Conservation (phyloP, 78 protist genomes). For the Paulinella micropora region DNA sequence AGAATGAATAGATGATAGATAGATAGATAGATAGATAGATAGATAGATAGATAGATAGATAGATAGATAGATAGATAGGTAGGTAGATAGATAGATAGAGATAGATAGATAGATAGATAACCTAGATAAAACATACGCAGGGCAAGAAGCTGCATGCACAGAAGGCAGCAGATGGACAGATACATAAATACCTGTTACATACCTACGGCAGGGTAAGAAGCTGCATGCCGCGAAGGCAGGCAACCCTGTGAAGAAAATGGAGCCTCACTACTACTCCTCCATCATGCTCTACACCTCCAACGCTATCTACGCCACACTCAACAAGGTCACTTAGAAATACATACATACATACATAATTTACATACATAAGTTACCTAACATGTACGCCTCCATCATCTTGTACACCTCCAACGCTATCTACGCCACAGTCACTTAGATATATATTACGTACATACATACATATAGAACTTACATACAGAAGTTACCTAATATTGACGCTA, state of each 20-base stretch:
- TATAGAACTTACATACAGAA: neutral
- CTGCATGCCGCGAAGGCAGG: neutral
- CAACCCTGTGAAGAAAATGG: neutral
- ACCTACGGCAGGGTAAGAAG: neutral
- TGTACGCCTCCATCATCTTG: slow-evolving; percentile 10
- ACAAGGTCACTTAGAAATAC: neutral
- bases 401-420: slow-evolving; percentile 25
- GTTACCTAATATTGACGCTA: too few species aligned
- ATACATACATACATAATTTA: neutral
- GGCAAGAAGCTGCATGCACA: too few species aligned
- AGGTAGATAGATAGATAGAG: too few species aligned
- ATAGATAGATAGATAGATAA: too few species aligned
- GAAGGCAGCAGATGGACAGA: neutral
- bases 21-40: too few species aligned
- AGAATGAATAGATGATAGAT: too few species aligned
- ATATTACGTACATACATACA: neutral
- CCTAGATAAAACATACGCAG: too few species aligned
- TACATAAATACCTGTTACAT: neutral
- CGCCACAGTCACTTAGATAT: neutral
- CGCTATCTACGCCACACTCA: slow-evolving; percentile 14
- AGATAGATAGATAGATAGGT: too few species aligned
- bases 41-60: too few species aligned
- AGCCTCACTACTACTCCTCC: neutral
- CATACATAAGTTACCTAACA: neutral
- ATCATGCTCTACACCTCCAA: slow-evolving; percentile 23